phyloP scores from a whole-genome alignment of 352 stramenopile genomes.

The Globisporangium nunn region DNA sequence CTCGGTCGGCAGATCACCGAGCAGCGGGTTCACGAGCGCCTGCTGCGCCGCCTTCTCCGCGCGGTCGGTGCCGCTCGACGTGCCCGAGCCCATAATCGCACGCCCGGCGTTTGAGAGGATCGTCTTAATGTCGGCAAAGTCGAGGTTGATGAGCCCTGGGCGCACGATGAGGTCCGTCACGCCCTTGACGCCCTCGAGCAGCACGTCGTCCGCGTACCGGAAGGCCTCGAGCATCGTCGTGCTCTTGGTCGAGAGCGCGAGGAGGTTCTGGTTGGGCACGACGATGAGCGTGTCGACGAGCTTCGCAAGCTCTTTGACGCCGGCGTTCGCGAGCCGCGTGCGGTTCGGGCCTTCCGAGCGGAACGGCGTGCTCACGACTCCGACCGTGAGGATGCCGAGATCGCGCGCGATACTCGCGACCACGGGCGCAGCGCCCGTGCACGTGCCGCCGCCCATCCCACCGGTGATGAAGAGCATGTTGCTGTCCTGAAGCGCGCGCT shows the following conservation, averaged over 20 bases:
- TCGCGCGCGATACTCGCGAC: constrained; percentile 92
- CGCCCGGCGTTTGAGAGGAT: constrained; percentile 93
- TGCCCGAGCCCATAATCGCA: constrained; percentile 94
- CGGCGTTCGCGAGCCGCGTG: constrained; percentile 89
- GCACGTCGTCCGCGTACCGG: constrained; percentile 91
- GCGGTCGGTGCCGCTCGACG: constrained; percentile 57
- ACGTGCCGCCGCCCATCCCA: constrained; percentile 92
- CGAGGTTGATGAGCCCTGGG: constrained; percentile 95
- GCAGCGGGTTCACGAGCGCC: constrained; percentile 92
- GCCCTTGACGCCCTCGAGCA: constrained; percentile 93
- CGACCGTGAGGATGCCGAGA: constrained; percentile 91
- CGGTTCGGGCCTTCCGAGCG: constrained; percentile 92
- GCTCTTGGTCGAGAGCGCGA: constrained; percentile 89
- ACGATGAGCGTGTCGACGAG: constrained; percentile 95
- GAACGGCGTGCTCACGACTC: constrained; percentile 95
- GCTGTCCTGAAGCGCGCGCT: constrained; percentile 82
- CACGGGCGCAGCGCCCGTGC: constrained; percentile 89
- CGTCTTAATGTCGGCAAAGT: constrained; percentile 96
- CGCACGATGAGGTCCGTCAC: constrained; percentile 95
- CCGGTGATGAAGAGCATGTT: constrained; percentile 97
- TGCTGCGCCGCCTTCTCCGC: constrained; percentile 88
- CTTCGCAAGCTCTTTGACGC: constrained; percentile 89
- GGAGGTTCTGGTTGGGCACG: constrained; percentile 95
- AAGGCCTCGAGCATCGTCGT: constrained; percentile 93
- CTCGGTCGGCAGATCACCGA: constrained; percentile 91